These are phyloP conservation scores for Spongispora temasekensis DNA, from an alignment of 1,284 basidiomycete species.

Conservation along the genomic window DNA sequence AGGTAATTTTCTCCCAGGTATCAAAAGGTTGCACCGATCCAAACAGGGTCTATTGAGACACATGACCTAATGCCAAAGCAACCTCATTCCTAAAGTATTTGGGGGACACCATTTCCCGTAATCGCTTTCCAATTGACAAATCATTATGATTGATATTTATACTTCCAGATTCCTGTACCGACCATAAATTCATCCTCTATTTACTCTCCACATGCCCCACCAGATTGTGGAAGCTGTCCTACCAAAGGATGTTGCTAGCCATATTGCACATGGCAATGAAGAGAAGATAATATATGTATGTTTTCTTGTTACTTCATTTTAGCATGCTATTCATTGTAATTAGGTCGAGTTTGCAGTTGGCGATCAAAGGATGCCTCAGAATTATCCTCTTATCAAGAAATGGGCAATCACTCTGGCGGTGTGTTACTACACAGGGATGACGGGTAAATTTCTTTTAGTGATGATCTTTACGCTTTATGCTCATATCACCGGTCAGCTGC, in stretches of 20 bases:
- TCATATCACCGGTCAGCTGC: constrained; percentile 21
- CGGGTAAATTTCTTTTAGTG: constrained; percentile 7
- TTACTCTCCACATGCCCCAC: constrained; percentile 10
- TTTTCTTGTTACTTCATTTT: not conserved
- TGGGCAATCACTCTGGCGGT: constrained; percentile 27
- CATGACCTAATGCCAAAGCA: too few species aligned
- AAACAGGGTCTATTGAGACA: too few species aligned
- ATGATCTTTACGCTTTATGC: not conserved
- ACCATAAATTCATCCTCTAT: not conserved
- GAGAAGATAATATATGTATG: constrained; percentile 16
- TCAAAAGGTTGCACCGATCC: too few species aligned
- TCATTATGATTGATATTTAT: too few species aligned
- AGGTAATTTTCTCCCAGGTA: too few species aligned
- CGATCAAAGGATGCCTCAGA: constrained; percentile 27
- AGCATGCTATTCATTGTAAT: constrained; percentile 4
- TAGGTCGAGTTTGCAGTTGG: constrained; percentile 29
- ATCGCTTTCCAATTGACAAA: too few species aligned
- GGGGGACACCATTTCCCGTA: too few species aligned
- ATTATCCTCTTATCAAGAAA: constrained; percentile 24
- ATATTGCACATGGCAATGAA: not conserved
- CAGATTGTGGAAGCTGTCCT: not conserved
- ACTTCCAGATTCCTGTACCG: too few species aligned
- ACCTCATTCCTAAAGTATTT: too few species aligned
- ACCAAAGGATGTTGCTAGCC: constrained; percentile 2
- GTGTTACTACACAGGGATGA: constrained; percentile 20